phyloP scores from a whole-genome alignment of 495 filamentous ascomycete genomes.

The Cercophora samala region DNA sequence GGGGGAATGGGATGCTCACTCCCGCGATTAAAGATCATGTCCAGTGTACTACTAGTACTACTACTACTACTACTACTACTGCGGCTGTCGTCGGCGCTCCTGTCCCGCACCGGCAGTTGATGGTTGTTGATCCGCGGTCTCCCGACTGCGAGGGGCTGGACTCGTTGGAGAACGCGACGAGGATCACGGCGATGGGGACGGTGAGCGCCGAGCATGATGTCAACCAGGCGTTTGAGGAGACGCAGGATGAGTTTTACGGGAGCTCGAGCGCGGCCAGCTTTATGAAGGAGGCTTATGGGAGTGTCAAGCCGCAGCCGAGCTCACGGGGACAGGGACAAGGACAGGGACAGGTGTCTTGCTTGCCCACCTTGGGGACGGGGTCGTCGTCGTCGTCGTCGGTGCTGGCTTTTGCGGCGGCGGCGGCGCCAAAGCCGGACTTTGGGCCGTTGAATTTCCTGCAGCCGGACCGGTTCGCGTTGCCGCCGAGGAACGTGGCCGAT shows the following conservation, averaged over 20 bases:
- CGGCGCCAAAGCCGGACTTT: neutral
- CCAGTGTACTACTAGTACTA: neutral
- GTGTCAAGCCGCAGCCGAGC: constrained; percentile 25
- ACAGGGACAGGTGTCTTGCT: neutral
- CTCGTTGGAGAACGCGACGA: constrained; percentile 26
- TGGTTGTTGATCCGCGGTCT: neutral
- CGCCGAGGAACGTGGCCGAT: constrained; percentile 45
- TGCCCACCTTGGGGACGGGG: too few species aligned
- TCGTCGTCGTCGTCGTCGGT: neutral
- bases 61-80: too few species aligned
- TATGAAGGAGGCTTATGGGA: constrained; percentile 40
- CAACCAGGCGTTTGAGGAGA: constrained; percentile 25
- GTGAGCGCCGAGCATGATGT: constrained; percentile 29
- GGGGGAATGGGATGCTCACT: neutral
- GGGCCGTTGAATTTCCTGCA: constrained; percentile 2
- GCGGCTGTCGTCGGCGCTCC: too few species aligned
- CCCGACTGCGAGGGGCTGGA: constrained; percentile 2
- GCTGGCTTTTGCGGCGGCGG: too few species aligned
- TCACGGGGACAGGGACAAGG: neutral
- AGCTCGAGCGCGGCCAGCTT: constrained; percentile 45
- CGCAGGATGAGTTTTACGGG: constrained; percentile 40
- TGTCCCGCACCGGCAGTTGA: neutral
- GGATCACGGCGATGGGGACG: constrained; percentile 41
- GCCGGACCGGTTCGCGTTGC: constrained; percentile 29
- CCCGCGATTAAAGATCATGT: neutral